phyloP scores from a whole-genome alignment of 441 rosid species.

The Rhodomyrtus psidioides region DNA sequence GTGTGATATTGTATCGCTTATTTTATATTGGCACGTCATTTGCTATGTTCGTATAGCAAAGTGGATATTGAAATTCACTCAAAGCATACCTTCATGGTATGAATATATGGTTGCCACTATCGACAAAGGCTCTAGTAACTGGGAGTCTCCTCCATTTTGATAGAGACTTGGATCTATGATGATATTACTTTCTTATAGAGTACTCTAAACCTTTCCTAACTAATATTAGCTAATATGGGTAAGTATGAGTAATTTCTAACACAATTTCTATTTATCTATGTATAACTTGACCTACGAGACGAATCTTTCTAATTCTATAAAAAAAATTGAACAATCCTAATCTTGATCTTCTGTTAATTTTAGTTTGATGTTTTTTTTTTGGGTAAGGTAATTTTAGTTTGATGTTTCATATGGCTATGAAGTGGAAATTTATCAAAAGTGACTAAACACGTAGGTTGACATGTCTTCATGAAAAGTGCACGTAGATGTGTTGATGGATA shows the following conservation, averaged over 20 bases:
- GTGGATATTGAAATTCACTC: not conserved
- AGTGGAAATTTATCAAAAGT: not conserved
- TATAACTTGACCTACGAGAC: not conserved
- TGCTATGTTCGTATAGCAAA: not conserved
- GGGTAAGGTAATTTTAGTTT: too few species aligned
- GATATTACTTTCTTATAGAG: not conserved
- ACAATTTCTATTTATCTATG: not conserved
- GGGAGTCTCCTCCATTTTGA: not conserved
- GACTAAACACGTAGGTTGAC: not conserved
- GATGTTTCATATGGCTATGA: not conserved
- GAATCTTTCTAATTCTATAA: not conserved
- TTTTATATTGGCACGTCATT: not conserved
- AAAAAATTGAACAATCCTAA: not conserved
- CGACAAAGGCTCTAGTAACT: not conserved
- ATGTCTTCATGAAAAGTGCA: not conserved
- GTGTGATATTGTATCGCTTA: not conserved
- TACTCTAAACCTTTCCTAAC: not conserved
- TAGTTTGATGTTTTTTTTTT: not conserved
- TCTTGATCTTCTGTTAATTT: not conserved
- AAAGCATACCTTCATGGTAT: not conserved
- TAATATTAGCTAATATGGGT: not conserved
- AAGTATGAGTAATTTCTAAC: not conserved
- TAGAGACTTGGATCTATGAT: not conserved
- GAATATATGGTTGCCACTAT: not conserved
- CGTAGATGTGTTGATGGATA: not conserved